phyloP scores from a whole-genome alignment of 306 rosid species.

The Sicyos baderoa region DNA sequence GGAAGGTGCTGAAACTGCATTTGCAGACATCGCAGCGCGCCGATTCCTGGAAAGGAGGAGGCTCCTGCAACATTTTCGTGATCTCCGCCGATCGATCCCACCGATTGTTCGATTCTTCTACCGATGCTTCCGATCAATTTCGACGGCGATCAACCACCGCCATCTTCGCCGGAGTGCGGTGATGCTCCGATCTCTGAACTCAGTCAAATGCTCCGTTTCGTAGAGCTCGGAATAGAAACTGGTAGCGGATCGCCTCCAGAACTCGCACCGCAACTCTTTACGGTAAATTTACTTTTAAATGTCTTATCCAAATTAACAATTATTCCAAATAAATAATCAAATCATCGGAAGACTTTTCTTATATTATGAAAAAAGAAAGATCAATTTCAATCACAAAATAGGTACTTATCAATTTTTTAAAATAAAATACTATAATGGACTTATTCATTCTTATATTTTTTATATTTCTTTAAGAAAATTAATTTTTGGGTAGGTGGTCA shows the following conservation, averaged over 20 bases:
- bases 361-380: no score
- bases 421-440: no score
- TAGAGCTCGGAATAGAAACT: neutral
- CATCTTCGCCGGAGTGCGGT: neutral
- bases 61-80: slow-evolving; percentile 45
- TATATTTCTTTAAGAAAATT: no score
- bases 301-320: neutral
- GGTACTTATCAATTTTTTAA: no score
- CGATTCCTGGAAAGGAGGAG: slow-evolving; percentile 85
- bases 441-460: no score
- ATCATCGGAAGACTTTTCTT: neutral
- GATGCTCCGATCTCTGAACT: neutral
- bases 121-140: neutral
- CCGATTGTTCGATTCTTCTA: neutral
- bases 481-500: no score
- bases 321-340: neutral
- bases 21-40: slow-evolving; percentile 89
- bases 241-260: slow-evolving; percentile 1
- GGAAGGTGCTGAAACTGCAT: slow-evolving; percentile 90
- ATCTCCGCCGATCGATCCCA: slow-evolving; percentile 3
- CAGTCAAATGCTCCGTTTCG: slow-evolving; percentile 7
- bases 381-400: no score
- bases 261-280: neutral
- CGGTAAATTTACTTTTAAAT: neutral
- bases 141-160: neutral